Conservation (phyloP, 306 rosid genomes). For the Gynostemma pentaphyllum region DNA sequence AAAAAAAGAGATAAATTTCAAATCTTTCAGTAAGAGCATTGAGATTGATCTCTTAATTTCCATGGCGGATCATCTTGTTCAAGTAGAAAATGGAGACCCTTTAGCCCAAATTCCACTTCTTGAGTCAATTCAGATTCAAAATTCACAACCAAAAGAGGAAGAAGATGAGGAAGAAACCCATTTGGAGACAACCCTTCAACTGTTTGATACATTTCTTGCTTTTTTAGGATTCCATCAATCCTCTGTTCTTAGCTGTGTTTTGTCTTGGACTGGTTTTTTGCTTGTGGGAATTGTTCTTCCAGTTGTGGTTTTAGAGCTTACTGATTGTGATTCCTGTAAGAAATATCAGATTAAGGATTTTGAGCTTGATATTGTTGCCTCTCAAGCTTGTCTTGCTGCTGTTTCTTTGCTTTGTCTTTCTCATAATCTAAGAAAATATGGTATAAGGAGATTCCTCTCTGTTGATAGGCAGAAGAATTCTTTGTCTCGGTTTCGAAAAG, state of each 20-base stretch:
- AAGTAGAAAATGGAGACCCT: constrained; percentile 2
- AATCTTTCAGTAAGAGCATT: not conserved
- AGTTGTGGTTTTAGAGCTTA: not conserved
- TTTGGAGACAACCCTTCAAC: not conserved
- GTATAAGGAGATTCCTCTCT: constrained; percentile 31
- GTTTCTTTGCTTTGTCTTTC: constrained; percentile 34
- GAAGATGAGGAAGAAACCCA: constrained; percentile 3
- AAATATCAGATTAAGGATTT: constrained; percentile 30
- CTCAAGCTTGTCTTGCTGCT: constrained; percentile 29
- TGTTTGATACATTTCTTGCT: constrained; percentile 8
- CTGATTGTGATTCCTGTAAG: constrained; percentile 16
- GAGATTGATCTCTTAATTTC: not conserved
- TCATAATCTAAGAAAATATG: constrained; percentile 36
- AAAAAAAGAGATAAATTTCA: not conserved
- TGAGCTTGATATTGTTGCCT: constrained; percentile 28
- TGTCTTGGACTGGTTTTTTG: constrained; percentile 32
- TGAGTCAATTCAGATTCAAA: constrained; percentile 1
- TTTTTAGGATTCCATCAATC: constrained; percentile 12
- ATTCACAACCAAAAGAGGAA: not conserved
- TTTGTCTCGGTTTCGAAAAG: constrained; percentile 23
- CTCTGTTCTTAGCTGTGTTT: not conserved
- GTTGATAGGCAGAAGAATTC: constrained; percentile 26
- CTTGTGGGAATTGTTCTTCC: constrained; percentile 27
- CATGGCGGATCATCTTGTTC: constrained; percentile 1
- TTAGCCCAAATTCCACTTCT: not conserved